phyloP scores from a whole-genome alignment of 768 basidiomycete genomes.

The Termitomyces sp. region DNA sequence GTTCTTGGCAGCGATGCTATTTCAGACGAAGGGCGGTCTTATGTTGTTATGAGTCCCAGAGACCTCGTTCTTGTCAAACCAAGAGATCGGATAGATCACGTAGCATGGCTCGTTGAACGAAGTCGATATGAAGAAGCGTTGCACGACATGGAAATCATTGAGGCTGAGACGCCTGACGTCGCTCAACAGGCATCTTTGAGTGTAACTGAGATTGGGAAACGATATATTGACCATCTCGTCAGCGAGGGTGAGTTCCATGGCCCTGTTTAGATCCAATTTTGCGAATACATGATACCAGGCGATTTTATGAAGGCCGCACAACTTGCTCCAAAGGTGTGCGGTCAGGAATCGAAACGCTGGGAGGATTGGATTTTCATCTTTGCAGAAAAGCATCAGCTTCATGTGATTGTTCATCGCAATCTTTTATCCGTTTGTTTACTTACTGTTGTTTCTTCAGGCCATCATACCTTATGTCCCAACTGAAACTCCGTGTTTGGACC shows the following conservation, averaged over 20 bases:
- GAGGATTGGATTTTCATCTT: slow-evolving; percentile 94
- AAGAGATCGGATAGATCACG: slow-evolving; percentile 84
- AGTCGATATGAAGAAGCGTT: slow-evolving; percentile 87
- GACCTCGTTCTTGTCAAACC: slow-evolving; percentile 85
- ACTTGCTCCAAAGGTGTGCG: slow-evolving; percentile 82
- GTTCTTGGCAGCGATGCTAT: slow-evolving; percentile 22
- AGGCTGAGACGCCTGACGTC: slow-evolving; percentile 26
- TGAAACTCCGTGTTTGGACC: slow-evolving; percentile 69
- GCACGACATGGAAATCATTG: slow-evolving; percentile 67
- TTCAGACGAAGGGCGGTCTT: slow-evolving; percentile 43
- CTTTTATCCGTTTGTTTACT: neutral
- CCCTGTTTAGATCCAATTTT: neutral
- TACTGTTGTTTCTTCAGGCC: slow-evolving; percentile 35
- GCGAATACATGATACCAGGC: slow-evolving; percentile 18
- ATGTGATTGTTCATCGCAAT: slow-evolving; percentile 33
- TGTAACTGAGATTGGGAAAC: slow-evolving; percentile 70
- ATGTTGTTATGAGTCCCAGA: slow-evolving; percentile 81
- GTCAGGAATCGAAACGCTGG: slow-evolving; percentile 77
- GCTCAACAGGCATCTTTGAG: slow-evolving; percentile 35
- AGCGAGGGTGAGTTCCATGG: slow-evolving; percentile 50
- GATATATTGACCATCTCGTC: slow-evolving; percentile 84
- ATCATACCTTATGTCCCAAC: slow-evolving; percentile 91
- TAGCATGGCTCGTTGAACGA: slow-evolving; percentile 87
- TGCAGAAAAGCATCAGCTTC: slow-evolving; percentile 71
- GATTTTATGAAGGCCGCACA: slow-evolving; percentile 74